Evolutionary conservation across 108 stramenopile species (phyloP).

Genomic region (Thalassiosira profunda): DNA sequence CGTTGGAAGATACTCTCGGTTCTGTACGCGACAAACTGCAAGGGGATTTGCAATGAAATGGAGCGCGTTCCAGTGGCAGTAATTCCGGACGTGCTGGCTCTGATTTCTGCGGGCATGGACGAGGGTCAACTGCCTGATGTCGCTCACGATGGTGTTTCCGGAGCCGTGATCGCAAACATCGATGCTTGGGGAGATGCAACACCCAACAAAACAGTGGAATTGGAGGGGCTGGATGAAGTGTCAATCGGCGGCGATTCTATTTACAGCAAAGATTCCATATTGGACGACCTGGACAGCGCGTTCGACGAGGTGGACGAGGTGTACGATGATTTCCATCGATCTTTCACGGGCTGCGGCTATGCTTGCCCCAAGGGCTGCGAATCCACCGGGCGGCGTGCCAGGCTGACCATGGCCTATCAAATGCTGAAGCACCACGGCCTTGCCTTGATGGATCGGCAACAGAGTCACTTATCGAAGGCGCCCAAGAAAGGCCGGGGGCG

Average conservation of each 20-base stretch:
- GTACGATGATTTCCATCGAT: not conserved
- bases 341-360: too few species aligned
- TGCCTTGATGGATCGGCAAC: too few species aligned
- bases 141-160: too few species aligned
- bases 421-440: not conserved
- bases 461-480: too few species aligned
- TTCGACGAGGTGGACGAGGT: not conserved
- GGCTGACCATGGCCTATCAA: not conserved
- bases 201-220: not conserved
- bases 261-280: not conserved
- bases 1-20: not conserved
- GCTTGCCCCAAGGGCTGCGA: too few species aligned
- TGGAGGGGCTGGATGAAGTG: not conserved
- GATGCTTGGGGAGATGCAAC: too few species aligned
- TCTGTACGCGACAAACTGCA: conserved; percentile 5
- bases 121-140: too few species aligned
- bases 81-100: not conserved
- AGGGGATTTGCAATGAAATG: not conserved
- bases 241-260: not conserved
- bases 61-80: not conserved
- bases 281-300: not conserved
- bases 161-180: too few species aligned
- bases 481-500: too few species aligned
- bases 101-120: not conserved
- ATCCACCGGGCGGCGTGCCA: not conserved